Base-by-base conservation (phyloP, 2,329 filamentous ascomycete species). In the Aureobasidium sp. region DNA sequence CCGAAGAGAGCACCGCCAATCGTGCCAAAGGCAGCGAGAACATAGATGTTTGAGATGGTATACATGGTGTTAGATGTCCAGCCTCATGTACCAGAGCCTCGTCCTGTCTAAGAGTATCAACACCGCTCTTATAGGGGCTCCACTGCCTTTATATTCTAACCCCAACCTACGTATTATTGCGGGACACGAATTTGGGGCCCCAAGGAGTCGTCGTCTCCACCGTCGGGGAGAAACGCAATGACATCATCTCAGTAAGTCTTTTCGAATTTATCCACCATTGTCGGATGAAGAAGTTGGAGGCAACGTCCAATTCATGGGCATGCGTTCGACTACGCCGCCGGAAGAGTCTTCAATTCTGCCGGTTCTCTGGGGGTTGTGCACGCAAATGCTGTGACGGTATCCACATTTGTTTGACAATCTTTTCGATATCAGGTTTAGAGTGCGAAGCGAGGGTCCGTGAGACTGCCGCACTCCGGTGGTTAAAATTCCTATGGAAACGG, bases 1-100 rank as follows among this genome's bases (percentile, higher is more conserved):
- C 88, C 88, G 69, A 91, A 90, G 27, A 90, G 78, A 26, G 82
- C 84, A 71, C 87, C 87, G 67, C 87, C 87, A 77, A 79, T 78
- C 65, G 82, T 79, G 70, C 81, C 77, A 69, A 82, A 81, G 67
- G 79, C 79, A 63, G 81, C 79, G 64, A 83, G 80, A 59, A 41
- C 55, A 13, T 63, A 63, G 26, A 60, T 59, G 12, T 63, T 63
- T n/a, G 61, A 59, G 32, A 63, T 59, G 7, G 41, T 56, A 59
- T 63, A 63, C 61, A 63, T 63, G 51, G 26, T 51, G 32, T 5
- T 26, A 26, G 27, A 52, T 39, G 26, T 52, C 17, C 47, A 52
- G 55, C 55, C 55, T 59, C 53, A n/a, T 44, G 37, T 55, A 24
- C 32, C 39, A 44, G 48, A 48, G 44, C 32, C 34, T 48, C 41